These are phyloP conservation scores for Fomitopsis pinicola DNA, from an alignment of 1,284 basidiomycete genomes.

Conservation along the genomic window DNA sequence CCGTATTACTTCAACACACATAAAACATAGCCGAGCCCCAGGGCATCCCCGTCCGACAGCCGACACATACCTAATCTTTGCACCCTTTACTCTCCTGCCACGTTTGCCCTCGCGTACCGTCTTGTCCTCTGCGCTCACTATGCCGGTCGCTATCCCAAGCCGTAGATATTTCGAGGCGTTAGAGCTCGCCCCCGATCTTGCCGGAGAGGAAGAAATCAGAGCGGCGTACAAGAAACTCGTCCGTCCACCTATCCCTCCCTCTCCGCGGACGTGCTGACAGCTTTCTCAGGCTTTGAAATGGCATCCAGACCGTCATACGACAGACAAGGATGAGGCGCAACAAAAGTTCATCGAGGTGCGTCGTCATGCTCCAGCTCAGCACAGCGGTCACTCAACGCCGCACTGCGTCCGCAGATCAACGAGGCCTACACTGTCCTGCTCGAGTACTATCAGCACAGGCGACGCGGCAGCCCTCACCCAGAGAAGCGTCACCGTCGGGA, in stretches of 20 bases:
- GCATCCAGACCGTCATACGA: slow-evolving; percentile 84
- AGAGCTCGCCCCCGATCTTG: slow-evolving; percentile 21
- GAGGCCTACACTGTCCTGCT: slow-evolving; percentile 7
- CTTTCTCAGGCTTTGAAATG: slow-evolving; percentile 73
- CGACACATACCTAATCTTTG: slow-evolving; percentile 3
- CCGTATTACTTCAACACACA: slow-evolving; percentile 21
- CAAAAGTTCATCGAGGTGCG: slow-evolving; percentile 74
- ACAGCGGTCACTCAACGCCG: background rate
- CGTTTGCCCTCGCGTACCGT: slow-evolving; percentile 9
- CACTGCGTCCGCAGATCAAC: background rate
- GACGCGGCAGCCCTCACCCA: slow-evolving; percentile 7
- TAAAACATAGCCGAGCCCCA: slow-evolving; percentile 17
- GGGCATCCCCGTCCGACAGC: slow-evolving; percentile 7
- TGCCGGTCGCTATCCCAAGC: slow-evolving; percentile 19
- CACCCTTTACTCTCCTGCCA: slow-evolving; percentile 3
- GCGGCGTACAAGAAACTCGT: slow-evolving; percentile 82
- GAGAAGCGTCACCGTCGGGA: slow-evolving; percentile 7
- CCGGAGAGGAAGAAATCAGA: slow-evolving; percentile 74
- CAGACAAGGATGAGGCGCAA: slow-evolving; percentile 51
- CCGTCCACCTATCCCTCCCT: slow-evolving; percentile 7
- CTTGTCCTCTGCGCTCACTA: slow-evolving; percentile 15
- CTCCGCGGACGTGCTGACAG: background rate
- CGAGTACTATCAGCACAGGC: slow-evolving; percentile 14
- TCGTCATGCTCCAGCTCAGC: slow-evolving; percentile 7
- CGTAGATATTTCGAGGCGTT: slow-evolving; percentile 25